phyloP scores from a whole-genome alignment of 768 basidiomycete genomes.

The Xerocomellus amylosporus region DNA sequence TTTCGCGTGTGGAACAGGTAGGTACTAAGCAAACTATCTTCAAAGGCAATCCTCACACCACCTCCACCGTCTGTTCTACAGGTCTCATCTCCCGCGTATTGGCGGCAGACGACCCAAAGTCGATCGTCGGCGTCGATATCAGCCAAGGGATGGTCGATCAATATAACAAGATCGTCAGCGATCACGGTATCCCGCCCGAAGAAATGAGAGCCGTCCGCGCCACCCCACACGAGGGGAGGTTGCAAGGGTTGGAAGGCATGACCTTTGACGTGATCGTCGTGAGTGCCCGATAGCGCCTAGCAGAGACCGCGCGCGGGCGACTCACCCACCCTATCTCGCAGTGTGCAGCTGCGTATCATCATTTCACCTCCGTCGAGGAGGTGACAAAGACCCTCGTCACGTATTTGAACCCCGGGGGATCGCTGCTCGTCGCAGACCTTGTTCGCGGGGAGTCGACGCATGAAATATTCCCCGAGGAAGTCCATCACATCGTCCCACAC shows the following conservation, averaged over 20 bases:
- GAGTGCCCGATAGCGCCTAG: slow-evolving; percentile 24
- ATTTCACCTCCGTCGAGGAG: slow-evolving; percentile 47
- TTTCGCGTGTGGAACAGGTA: slow-evolving; percentile 75
- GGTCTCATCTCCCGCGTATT: slow-evolving; percentile 64
- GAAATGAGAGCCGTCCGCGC: slow-evolving; percentile 63
- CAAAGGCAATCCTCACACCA: neutral
- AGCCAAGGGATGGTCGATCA: slow-evolving; percentile 66
- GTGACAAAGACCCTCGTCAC: slow-evolving; percentile 51
- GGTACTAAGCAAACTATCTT: no score
- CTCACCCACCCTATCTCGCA: slow-evolving; percentile 21
- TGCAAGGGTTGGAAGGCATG: slow-evolving; percentile 50
- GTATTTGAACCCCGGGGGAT: slow-evolving; percentile 62
- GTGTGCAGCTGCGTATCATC: slow-evolving; percentile 67
- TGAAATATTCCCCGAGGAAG: slow-evolving; percentile 31
- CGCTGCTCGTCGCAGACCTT: slow-evolving; percentile 58
- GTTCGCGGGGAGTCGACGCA: slow-evolving; percentile 29
- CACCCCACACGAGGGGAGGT: slow-evolving; percentile 43
- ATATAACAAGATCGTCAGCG: slow-evolving; percentile 55
- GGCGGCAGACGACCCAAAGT: slow-evolving; percentile 55
- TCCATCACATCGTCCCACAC: slow-evolving; percentile 53
- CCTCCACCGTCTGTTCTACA: slow-evolving; percentile 22
- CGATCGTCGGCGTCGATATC: slow-evolving; percentile 73
- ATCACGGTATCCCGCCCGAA: slow-evolving; percentile 61
- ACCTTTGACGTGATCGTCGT: slow-evolving; percentile 74
- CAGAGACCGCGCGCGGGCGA: neutral